Percentiles rank a stretch among this genome's conserved stretches.
phyloP scores from a whole-genome alignment of 768 basidiomycete genomes.

The Suillus subluteus region DNA sequence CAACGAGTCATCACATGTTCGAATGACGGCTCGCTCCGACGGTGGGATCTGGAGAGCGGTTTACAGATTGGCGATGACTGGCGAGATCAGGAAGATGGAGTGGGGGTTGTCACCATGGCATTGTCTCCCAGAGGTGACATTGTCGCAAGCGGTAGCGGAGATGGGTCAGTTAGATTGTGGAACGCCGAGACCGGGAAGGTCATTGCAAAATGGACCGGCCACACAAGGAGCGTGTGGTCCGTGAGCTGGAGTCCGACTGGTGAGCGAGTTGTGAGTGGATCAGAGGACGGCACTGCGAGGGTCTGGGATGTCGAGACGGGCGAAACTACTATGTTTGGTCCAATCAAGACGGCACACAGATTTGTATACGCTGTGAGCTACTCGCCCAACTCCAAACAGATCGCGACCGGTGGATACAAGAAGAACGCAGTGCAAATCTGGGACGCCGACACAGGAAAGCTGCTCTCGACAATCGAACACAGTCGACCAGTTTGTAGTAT shows the following conservation, averaged over 20 bases:
- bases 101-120: not conserved
- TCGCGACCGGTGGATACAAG: not conserved
- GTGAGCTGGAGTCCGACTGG: not conserved
- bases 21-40: constrained; percentile 4
- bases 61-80: not conserved
- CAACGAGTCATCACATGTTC: not conserved
- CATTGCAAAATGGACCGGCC: not conserved
- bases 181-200: not conserved
- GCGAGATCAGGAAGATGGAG: not conserved
- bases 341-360: not conserved
- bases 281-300: not conserved
- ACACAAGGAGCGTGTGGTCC: not conserved
- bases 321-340: not conserved
- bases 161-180: not conserved
- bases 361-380: not conserved
- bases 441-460: not conserved
- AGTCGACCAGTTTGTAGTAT: constrained; percentile 4
- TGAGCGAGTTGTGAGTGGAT: not conserved
- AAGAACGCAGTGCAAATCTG: not conserved
- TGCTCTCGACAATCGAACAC: constrained; percentile 4
- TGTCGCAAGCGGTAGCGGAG: not conserved
- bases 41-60: not conserved
- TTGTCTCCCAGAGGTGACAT: not conserved
- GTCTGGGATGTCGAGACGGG: not conserved
- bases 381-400: not conserved